phyloP scores from a whole-genome alignment of 306 rosid genomes.

The Calophaca sinica region DNA sequence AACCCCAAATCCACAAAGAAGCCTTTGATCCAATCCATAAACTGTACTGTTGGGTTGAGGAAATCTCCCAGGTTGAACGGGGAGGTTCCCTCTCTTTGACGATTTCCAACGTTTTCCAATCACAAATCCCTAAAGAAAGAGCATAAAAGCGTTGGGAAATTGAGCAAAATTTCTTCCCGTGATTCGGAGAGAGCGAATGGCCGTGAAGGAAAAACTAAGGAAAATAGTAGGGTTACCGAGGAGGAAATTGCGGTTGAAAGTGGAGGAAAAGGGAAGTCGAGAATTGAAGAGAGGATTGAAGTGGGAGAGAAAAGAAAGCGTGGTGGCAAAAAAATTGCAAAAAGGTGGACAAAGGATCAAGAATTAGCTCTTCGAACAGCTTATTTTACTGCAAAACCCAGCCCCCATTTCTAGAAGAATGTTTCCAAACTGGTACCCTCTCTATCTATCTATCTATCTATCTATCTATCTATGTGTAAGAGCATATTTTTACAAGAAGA shows the following conservation, averaged over 20 bases:
- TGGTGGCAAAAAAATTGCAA: constrained; percentile 31
- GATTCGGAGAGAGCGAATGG: constrained; percentile 27
- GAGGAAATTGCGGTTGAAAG: constrained; percentile 34
- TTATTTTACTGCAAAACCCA: constrained; percentile 70
- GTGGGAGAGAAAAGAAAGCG: constrained; percentile 61
- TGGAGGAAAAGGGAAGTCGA: constrained; percentile 18
- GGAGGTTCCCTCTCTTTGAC: constrained; percentile 48
- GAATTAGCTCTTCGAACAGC: constrained; percentile 74
- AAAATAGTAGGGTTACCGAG: neutral
- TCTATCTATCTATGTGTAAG: no score
- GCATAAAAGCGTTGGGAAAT: constrained; percentile 15
- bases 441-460: no score
- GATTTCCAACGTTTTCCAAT: constrained; percentile 55
- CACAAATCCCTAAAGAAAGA: neutral
- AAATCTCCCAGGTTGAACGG: constrained; percentile 47
- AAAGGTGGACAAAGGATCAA: constrained; percentile 85
- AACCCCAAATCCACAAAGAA: no score
- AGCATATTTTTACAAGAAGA: neutral
- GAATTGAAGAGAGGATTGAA: constrained; percentile 13
- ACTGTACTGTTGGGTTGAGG: constrained; percentile 28
- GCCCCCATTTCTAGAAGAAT: constrained; percentile 91
- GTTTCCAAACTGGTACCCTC: constrained; percentile 75
- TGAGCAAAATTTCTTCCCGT: neutral
- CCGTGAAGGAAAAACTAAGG: constrained; percentile 4
- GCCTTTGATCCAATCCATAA: constrained; percentile 12